phyloP scores from a whole-genome alignment of 164 flowering plant species.

The Tetrastigma voinierianum region DNA sequence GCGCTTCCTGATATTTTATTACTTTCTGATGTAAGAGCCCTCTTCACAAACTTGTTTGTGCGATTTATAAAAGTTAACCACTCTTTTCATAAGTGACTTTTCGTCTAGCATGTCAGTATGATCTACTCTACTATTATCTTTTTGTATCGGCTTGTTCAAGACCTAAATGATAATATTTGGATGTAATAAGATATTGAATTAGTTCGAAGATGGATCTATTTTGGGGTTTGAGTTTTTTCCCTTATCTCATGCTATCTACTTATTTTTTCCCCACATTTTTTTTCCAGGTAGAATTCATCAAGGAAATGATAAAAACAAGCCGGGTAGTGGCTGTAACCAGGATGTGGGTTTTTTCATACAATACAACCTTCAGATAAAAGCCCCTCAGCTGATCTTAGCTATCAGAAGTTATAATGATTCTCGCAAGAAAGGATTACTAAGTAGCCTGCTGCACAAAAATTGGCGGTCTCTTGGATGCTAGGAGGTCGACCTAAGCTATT shows the following conservation, averaged over 20 bases:
- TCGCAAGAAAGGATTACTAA: conserved; percentile 65
- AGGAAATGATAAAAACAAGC: conserved; percentile 50
- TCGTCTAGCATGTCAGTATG: too few species aligned
- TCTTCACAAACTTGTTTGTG: too few species aligned
- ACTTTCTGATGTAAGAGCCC: conserved; percentile 65
- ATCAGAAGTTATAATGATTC: conserved; percentile 59
- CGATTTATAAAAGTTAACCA: too few species aligned
- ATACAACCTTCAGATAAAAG: conserved; percentile 10
- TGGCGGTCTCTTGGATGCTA: conserved; percentile 28
- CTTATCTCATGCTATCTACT: neutral
- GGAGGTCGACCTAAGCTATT: conserved; percentile 12
- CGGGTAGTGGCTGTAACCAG: conserved; percentile 82
- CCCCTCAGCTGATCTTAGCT: conserved; percentile 14
- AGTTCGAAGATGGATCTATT: too few species aligned
- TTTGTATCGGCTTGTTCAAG: too few species aligned
- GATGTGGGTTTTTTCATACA: conserved; percentile 69
- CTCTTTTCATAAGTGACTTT: too few species aligned
- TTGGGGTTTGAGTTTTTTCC: too few species aligned
- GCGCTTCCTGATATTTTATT: conserved; percentile 64
- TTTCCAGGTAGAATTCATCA: conserved; percentile 68
- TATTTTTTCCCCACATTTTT: conserved; percentile 2
- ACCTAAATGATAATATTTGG: too few species aligned
- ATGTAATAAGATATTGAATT: too few species aligned
- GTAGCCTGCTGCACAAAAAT: conserved; percentile 62
- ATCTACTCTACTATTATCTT: too few species aligned